phyloP scores from a whole-genome alignment of 2,329 filamentous ascomycete species.

The Monosporascus sp. region DNA sequence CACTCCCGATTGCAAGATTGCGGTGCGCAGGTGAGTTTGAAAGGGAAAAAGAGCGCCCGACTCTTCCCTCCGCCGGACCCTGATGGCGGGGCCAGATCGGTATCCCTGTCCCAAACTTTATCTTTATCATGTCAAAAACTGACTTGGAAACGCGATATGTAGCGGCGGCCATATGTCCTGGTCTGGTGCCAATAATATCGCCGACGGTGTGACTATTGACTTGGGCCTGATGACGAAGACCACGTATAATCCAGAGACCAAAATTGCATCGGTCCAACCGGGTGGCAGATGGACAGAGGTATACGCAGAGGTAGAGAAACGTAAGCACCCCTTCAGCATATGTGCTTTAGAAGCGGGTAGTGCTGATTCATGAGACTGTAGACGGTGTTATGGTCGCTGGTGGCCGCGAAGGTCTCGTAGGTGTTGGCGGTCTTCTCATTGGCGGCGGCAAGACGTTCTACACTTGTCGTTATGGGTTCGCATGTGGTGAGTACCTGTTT shows the following conservation, averaged over 20 bases:
- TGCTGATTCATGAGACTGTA: not conserved
- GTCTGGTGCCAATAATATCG: constrained; percentile 8
- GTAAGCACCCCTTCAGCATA: not conserved
- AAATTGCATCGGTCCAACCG: constrained; percentile 4
- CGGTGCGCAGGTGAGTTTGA: constrained; percentile 8
- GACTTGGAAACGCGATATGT: no score
- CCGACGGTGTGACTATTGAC: constrained; percentile 10
- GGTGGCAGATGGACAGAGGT: constrained; percentile 6
- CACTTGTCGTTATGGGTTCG: constrained; percentile 3
- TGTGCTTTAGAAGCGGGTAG: no score
- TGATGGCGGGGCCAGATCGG: no score
- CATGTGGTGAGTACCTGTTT: not conserved
- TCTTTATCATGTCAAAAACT: not conserved
- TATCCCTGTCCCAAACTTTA: not conserved
- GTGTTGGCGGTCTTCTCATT: constrained; percentile 15
- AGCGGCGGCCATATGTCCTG: constrained; percentile 9
- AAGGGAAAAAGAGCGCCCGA: not conserved
- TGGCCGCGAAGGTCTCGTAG: constrained; percentile 8
- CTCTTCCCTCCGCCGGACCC: no score
- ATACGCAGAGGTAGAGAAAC: constrained; percentile 3
- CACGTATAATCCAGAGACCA: constrained; percentile 2
- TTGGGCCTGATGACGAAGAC: constrained; percentile 6
- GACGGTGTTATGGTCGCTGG: constrained; percentile 7
- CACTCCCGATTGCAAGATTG: constrained; percentile 8
- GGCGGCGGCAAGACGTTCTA: constrained; percentile 13